Percentiles rank a stretch among this genome's conserved stretches.
Evolutionary conservation across 768 basidiomycete genomes (phyloP).

Genomic region (Russula abietina): DNA sequence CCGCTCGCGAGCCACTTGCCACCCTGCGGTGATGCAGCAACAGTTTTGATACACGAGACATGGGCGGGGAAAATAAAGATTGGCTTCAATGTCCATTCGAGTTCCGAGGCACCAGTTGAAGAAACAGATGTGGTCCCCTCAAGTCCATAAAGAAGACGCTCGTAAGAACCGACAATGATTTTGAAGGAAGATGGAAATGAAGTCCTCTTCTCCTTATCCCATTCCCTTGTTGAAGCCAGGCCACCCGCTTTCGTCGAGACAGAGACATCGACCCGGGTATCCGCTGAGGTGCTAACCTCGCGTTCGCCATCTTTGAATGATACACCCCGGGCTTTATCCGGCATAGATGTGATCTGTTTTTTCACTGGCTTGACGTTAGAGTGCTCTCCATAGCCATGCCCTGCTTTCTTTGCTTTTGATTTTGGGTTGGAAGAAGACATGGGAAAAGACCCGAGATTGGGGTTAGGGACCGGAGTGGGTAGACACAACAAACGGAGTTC

Average conservation of each 20-base stretch:
- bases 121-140: constrained; percentile 51
- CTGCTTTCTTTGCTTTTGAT: constrained; percentile 10
- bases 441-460: constrained; percentile 15
- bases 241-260: background rate
- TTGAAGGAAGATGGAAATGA: constrained; percentile 63
- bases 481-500: background rate
- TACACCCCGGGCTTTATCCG: constrained; percentile 4
- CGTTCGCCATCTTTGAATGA: constrained; percentile 27
- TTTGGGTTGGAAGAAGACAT: constrained; percentile 19
- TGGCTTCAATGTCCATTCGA: constrained; percentile 51
- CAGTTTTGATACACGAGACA: constrained; percentile 85
- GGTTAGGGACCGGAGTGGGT: constrained; percentile 18
- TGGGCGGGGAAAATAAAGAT: constrained; percentile 97
- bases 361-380: background rate
- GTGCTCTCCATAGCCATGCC: constrained; percentile 1
- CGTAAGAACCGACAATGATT: constrained; percentile 89
- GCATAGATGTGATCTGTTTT: background rate
- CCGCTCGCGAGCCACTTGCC: constrained; percentile 97
- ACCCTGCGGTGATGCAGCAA: constrained; percentile 80
- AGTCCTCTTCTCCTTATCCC: background rate
- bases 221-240: constrained; percentile 18
- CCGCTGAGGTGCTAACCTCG: constrained; percentile 16
- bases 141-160: constrained; percentile 90
- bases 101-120: constrained; percentile 26
- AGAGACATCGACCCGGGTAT: constrained; percentile 24